Base-by-base conservation (phyloP, 768 basidiomycete species). In the Amanita muscaria region DNA sequence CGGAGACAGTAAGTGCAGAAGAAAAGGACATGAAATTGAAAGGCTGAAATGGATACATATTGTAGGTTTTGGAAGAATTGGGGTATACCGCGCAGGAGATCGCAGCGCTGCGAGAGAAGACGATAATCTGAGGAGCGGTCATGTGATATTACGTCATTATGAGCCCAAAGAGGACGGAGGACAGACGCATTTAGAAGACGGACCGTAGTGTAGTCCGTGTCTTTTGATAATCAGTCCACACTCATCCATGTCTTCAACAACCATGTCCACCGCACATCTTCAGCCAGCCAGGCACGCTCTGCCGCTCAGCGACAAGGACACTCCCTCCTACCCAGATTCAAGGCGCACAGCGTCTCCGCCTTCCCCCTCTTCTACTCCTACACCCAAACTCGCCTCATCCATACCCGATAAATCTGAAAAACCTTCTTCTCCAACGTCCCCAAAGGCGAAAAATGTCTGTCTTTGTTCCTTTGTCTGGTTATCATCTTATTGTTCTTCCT, bases 1-100 rank as follows among this genome's bases (percentile, higher is more conserved):
- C 88, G 11, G 67, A 65, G 3, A 84, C 89, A 76, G 83, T 82
- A 44, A 41, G 59, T 52, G 30, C 23, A 33, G 32, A 46, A 31
- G 25, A 27, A 37, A 4, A n/a, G 19, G 4, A 23, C 33, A 36
- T 37, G 15, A 18, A 29, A 30, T 30, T 14, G 16, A 21, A 10
- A 37, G 21, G 18, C 31, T 50, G 40, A 48, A 10, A 42, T n/a
- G n/a, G n/a, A n/a, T n/a, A 45, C 24, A 40, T 11, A 46, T 43
- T 37, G 48, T 47, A 80, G 70, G 67, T 72, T 33, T 53, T 73
- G 59, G 45, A 53, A 36, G 65, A 66, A 49, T 53, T 69, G 25
- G 67, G 64, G 12, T 67, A 68, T 52, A 58, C 50, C 18, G 38
- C 46, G 43, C 59, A 63, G 43, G 50, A 62, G 48, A 73, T 80